These are phyloP conservation scores for Annulohypoxylon stygium DNA, from an alignment of 495 filamentous ascomycete species.

Conservation along the genomic window DNA sequence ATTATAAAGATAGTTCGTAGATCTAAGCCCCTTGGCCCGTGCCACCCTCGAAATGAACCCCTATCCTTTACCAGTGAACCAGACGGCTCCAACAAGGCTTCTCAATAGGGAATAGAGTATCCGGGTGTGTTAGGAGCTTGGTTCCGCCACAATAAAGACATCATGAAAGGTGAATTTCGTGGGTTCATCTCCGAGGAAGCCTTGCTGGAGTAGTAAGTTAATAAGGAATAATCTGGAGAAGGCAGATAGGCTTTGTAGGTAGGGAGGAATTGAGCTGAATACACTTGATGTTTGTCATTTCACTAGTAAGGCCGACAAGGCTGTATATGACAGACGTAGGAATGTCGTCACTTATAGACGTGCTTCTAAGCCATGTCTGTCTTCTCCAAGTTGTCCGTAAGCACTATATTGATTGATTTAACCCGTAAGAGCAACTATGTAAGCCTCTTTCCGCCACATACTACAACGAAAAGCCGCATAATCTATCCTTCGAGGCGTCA, in stretches of 20 bases:
- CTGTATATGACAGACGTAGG: background rate
- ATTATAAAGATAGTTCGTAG: conserved; percentile 2
- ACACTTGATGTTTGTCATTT: background rate
- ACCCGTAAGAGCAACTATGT: background rate
- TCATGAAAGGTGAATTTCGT: conserved; percentile 2
- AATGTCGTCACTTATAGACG: background rate
- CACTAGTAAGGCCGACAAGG: background rate
- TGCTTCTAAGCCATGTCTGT: background rate
- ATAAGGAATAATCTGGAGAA: background rate
- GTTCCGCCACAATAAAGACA: background rate
- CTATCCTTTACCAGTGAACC: conserved; percentile 6
- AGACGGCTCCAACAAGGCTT: conserved; percentile 16
- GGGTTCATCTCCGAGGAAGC: conserved; percentile 1
- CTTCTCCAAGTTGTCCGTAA: background rate
- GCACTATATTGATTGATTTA: conserved; percentile 3
- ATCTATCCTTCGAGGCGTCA: background rate
- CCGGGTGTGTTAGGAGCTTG: background rate
- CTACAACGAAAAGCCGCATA: background rate
- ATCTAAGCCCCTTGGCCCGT: conserved; percentile 14
- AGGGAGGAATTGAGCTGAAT: background rate
- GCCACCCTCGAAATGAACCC: conserved; percentile 5
- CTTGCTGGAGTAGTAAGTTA: background rate
- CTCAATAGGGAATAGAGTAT: conserved; percentile 7
- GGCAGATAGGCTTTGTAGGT: background rate
- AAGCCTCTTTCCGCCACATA: background rate